These are phyloP conservation scores for Oryza longistaminata DNA, from an alignment of 176 grass and related monocot genomes.

Conservation along the genomic window DNA sequence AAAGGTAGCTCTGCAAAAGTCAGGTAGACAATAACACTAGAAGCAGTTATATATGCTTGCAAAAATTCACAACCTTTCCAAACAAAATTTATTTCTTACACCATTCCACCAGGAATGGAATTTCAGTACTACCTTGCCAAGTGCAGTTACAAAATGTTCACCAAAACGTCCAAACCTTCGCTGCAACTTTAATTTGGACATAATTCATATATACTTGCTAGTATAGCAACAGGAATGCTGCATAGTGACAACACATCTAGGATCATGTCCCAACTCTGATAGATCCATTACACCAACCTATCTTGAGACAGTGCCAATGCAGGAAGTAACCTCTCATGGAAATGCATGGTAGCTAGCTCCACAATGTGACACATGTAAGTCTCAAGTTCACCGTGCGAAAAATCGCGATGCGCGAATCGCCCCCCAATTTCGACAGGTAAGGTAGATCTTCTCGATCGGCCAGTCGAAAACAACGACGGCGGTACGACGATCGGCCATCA, in stretches of 20 bases:
- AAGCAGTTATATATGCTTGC: background rate
- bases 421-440: conserved; percentile 5
- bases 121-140: background rate
- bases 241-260: background rate
- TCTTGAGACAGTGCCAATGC: conserved; percentile 10
- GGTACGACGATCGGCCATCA: background rate
- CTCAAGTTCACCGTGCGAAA: background rate
- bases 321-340: background rate
- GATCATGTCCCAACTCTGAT: conserved; percentile 25
- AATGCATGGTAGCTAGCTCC: background rate
- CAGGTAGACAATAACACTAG: background rate
- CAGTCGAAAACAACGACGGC: background rate
- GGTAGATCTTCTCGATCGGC: background rate
- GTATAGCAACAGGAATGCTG: background rate
- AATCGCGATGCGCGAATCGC: background rate
- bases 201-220: background rate
- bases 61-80: background rate
- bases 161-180: background rate
- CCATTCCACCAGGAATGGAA: background rate
- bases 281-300: conserved; percentile 24
- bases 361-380: background rate
- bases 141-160: background rate
- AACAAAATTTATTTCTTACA: background rate
- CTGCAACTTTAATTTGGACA: background rate
- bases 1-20: conserved; percentile 25